Evolutionary conservation across 139 green algal genomes (phyloP), one percentile per base, ranked within the genome.

Genomic region (Haematococcus lacustris): DNA sequence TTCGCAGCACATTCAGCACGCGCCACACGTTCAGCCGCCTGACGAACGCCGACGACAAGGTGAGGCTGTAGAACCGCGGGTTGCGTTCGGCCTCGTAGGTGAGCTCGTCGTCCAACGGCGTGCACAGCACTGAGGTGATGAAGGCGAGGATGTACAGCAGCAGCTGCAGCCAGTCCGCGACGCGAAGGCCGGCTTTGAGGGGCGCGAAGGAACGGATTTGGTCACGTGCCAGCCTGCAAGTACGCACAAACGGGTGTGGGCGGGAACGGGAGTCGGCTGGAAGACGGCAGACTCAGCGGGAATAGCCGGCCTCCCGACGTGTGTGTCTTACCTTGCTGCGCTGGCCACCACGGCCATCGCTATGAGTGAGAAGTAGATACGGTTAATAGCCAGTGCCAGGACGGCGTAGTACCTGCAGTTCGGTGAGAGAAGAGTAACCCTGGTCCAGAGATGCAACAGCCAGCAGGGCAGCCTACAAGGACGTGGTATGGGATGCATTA

Each of bases 71-170:
- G n/a, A 53, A 75, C 7, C 40, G n/a, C 3, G 61, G 61, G 60
- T 79, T 79, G 68, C 68, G 51, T 33, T 71, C 40, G 25, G 23
- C 30, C 70, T 80, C 75, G 40, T 80, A 82, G 1, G 60, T 75
- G 17, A 83, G 73, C 62, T 76, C 38, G 57, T 83, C 73, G 59
- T 83, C 77, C 9, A 83, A 43, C 0, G 77, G 77, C 0, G 64
- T 74, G 63, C 72, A 78, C 40, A 83, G 69, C 21, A 78, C 69
- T 32, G 73, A 67, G 0, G 41, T n/a, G 26, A 83, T 57, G 40
- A 79, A 83, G 0, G 77, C 77, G 2, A n/a, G 28, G 38, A 53
- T 33, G 69, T 83, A 83, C 32, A 63, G 33, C 34, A 74, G 34
- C 23, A 83, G 35, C 73, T 76, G 68, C 6, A 28, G 9, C 33